Evolutionary conservation across 192 early-diverging fungal genomes (phyloP).

Genomic region (Cladochytrium replicatum): DNA sequence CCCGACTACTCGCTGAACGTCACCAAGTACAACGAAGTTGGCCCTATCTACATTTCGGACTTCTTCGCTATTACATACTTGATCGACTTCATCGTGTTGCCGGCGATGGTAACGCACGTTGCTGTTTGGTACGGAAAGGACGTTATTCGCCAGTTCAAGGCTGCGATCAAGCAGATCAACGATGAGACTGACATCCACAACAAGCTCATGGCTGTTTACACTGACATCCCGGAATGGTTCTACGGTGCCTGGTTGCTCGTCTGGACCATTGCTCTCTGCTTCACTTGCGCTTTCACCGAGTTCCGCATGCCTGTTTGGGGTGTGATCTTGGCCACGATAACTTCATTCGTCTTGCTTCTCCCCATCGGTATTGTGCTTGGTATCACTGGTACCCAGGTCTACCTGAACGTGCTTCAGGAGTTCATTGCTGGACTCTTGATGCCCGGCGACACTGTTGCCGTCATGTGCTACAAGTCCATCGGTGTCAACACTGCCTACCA

Average conservation of each 20-base stretch:
- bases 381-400: conserved; percentile 64
- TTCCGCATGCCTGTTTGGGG: conserved; percentile 63
- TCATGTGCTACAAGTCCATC: conserved; percentile 80
- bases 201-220: conserved; percentile 49
- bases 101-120: conserved; percentile 47
- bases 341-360: conserved; percentile 60
- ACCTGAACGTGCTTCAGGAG: conserved; percentile 78
- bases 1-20: background rate
- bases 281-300: conserved; percentile 32
- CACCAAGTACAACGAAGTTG: conserved; percentile 1
- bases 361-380: conserved; percentile 78
- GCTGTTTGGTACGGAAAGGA: conserved; percentile 51
- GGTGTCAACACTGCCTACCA: conserved; percentile 74
- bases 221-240: conserved; percentile 52
- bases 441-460: conserved; percentile 72
- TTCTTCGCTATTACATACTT: conserved; percentile 19
- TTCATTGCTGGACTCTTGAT: conserved; percentile 71
- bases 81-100: conserved; percentile 33
- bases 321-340: conserved; percentile 26
- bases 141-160: conserved; percentile 34
- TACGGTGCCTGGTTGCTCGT: conserved; percentile 36
- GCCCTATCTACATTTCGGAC: conserved; percentile 18
- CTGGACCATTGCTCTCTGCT: too few species aligned
- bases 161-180: conserved; percentile 4
- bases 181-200: conserved; percentile 43